A percentile compares a stretch with the other conserved stretches of the same genome.
These are phyloP conservation scores for Entomortierella lignicola DNA, from an alignment of 192 early-diverging fungal species.

Conservation along the genomic window DNA sequence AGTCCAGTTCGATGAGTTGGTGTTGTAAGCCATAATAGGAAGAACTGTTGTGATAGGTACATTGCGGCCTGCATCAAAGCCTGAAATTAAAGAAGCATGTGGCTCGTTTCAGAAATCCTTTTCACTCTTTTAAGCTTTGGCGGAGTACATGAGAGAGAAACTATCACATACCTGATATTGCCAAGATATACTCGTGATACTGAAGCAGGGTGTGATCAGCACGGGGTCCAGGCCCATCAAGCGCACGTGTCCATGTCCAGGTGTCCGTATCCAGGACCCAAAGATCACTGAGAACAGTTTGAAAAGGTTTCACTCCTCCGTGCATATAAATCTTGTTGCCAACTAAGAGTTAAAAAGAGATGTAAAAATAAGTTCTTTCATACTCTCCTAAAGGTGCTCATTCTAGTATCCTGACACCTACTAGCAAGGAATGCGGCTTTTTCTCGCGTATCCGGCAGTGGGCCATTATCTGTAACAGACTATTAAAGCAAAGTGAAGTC, in stretches of 20 bases:
- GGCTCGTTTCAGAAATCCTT: no score
- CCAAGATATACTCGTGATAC: conserved; percentile 44
- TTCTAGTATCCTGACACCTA: background rate
- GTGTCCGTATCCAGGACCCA: conserved; percentile 43
- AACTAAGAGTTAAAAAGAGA: conserved; percentile 12
- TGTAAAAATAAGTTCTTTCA: background rate
- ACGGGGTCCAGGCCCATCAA: conserved; percentile 43
- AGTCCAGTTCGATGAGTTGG: conserved; percentile 34
- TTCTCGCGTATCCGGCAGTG: conserved; percentile 35
- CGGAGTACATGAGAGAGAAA: no score
- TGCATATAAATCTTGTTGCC: conserved; percentile 46
- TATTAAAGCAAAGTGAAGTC: background rate
- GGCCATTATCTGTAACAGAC: conserved; percentile 12
- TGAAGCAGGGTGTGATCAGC: conserved; percentile 43
- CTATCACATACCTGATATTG: conserved; percentile 27
- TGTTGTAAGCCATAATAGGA: conserved; percentile 38
- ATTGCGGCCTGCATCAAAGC: conserved; percentile 34
- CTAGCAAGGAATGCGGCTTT: conserved; percentile 45
- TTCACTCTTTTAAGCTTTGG: no score
- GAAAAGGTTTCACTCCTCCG: conserved; percentile 48
- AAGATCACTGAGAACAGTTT: conserved; percentile 38
- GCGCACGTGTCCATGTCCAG: conserved; percentile 40
- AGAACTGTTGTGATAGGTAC: conserved; percentile 13
- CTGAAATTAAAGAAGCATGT: conserved; percentile 2
- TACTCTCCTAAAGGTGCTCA: background rate